Evolutionary conservation across 805 yeast genomes (phyloP).

Genomic region (Saturnispora sanitii): DNA sequence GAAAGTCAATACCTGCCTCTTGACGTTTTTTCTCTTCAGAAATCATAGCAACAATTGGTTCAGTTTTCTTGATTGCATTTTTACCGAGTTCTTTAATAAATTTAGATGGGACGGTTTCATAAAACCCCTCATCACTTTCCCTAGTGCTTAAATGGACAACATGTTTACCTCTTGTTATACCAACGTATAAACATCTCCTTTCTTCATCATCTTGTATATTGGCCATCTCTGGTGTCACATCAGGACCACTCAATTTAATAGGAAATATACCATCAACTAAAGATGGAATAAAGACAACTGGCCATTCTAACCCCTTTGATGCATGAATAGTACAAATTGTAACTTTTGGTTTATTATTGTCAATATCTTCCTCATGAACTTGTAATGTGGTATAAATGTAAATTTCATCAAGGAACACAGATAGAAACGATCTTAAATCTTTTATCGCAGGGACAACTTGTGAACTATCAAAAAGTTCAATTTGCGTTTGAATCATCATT

Average conservation of each 20-base stretch:
- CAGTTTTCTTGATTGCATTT: background rate
- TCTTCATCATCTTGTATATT: constrained; percentile 51
- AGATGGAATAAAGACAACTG: constrained; percentile 76
- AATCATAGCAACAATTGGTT: constrained; percentile 3
- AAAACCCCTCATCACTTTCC: constrained; percentile 5
- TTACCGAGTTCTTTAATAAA: constrained; percentile 6
- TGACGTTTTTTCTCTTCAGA: background rate
- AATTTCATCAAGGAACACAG: constrained; percentile 26
- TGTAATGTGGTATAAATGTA: constrained; percentile 16
- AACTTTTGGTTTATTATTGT: constrained; percentile 16
- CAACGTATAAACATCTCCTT: constrained; percentile 78
- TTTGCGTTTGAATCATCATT: constrained; percentile 18
- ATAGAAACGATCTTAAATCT: constrained; percentile 19
- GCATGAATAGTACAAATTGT: constrained; percentile 78
- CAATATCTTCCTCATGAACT: constrained; percentile 4
- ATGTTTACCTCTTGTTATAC: constrained; percentile 73
- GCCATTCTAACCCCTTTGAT: constrained; percentile 94
- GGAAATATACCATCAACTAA: constrained; percentile 61
- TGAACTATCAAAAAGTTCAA: constrained; percentile 6
- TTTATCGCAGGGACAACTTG: background rate
- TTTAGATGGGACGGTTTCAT: constrained; percentile 5
- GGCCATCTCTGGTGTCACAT: constrained; percentile 17
- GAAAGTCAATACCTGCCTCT: background rate
- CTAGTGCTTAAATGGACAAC: constrained; percentile 18
- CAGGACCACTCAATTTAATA: constrained; percentile 31